Base-by-base conservation (phyloP, 2,329 filamentous ascomycete genomes). In the Fusarium udum region DNA sequence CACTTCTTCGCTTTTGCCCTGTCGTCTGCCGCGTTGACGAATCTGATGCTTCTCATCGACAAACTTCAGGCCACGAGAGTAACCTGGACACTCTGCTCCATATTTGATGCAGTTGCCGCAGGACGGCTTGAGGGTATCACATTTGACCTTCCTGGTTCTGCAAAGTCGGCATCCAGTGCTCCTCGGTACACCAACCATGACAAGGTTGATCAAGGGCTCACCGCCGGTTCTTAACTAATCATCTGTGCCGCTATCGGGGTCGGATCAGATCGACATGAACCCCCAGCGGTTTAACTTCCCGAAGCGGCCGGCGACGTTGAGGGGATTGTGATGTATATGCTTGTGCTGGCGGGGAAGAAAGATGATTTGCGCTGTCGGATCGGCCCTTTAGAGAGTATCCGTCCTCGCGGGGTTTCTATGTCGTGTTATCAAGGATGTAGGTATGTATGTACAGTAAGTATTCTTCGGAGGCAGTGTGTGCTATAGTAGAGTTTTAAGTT, bases 71-170 rank as follows among this genome's bases (percentile, higher is more conserved):
- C 69, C 67, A 37, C 80, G 78, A 51, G 83, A 80, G 67, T 83
- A 85, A n/a, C 83, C 83, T 11, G 82, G 81, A 61, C 82, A 85
- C 13, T 76, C 75, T 28, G 76, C 79, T 40, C 82, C 81, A 64
- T 84, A 84, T 58, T 78, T 82, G 60, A 76, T 66, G 73, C 83
- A 85, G 59, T 84, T 85, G 31, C 75, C 77, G 61, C 83, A 84
- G 60, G 75, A 78, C 16, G 85, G 85, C 16, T 80, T 81, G 28
- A 71, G 78, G 75, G 86, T 81, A 73, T 87, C 85, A 69, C 86
- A 87, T 79, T 85, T 83, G 65, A 84, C 80, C 53, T 81, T 81
- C 61, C 83, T 79, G 75, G 80, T 82, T 65, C 82, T 79, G 75
- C 83, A 84, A 43, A 84, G 77, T 61, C 79, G 78, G 73, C 84